Conservation (phyloP, 2,329 filamentous ascomycete genomes). For the Phaeoacremonium minimum region DNA sequence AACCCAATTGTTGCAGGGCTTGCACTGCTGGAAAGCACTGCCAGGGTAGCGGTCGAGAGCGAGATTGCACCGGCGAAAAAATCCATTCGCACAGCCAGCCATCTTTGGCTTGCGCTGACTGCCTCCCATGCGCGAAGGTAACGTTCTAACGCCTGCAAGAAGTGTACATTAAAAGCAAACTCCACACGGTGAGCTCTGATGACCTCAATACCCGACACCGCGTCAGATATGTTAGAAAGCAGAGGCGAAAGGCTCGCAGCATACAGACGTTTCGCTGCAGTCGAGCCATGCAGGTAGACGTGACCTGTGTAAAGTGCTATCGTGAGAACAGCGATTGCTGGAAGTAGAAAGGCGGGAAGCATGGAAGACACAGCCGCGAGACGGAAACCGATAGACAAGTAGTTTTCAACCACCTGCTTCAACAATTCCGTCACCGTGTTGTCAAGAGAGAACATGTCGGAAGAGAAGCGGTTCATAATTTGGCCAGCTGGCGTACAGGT, state of each 20-base stretch:
- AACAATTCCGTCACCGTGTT: constrained; percentile 8
- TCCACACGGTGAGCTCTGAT: constrained; percentile 9
- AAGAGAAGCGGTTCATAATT: constrained; percentile 11
- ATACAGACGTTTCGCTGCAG: constrained; percentile 9
- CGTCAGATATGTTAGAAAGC: constrained; percentile 8
- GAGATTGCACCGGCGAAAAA: constrained; percentile 9
- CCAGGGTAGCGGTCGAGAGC: constrained; percentile 7
- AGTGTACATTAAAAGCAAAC: constrained; percentile 6
- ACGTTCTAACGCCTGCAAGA: constrained; percentile 4
- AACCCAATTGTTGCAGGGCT: constrained; percentile 9
- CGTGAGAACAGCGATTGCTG: constrained; percentile 6
- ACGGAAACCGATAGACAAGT: constrained; percentile 10
- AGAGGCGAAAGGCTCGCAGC: constrained; percentile 9
- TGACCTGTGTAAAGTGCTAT: constrained; percentile 1
- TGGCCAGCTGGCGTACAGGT: constrained; percentile 9
- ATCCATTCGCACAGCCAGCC: constrained; percentile 12
- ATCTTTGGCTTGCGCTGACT: constrained; percentile 11
- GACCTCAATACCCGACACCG: constrained; percentile 8
- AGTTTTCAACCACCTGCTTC: constrained; percentile 10
- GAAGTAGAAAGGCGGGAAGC: constrained; percentile 10
- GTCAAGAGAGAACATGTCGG: constrained; percentile 9
- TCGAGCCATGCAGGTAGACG: constrained; percentile 9
- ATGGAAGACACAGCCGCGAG: constrained; percentile 9
- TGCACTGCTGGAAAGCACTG: constrained; percentile 2
- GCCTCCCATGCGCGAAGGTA: constrained; percentile 9